phyloP scores from a whole-genome alignment of 441 rosid species.

The Erodium texanum region DNA sequence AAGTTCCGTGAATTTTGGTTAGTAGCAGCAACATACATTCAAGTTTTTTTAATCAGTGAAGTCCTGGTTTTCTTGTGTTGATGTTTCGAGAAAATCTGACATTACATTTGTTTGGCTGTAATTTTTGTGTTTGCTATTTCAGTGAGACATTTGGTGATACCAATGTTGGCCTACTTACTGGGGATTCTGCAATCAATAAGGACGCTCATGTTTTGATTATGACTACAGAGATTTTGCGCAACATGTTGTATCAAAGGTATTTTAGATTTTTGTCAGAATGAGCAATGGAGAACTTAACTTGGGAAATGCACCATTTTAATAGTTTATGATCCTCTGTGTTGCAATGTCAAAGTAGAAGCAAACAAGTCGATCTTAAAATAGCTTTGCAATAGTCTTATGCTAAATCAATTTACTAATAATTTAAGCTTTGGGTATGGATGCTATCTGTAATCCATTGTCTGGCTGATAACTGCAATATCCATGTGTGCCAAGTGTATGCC shows the following conservation, averaged over 20 bases:
- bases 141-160: constrained; percentile 88
- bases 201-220: constrained; percentile 80
- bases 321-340: background rate
- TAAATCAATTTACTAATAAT: background rate
- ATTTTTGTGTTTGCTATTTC: constrained; percentile 3
- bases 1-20: constrained; percentile 94
- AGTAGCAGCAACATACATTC: background rate
- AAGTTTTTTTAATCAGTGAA: background rate
- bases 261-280: background rate
- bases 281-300: background rate
- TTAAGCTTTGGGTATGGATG: background rate
- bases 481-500: background rate
- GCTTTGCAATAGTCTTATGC: background rate
- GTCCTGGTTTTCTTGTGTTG: background rate
- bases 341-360: background rate
- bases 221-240: constrained; percentile 96
- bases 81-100: background rate
- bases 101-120: constrained; percentile 10
- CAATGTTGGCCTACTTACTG: constrained; percentile 86
- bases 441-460: background rate
- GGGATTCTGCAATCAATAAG: constrained; percentile 76
- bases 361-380: background rate
- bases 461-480: background rate
- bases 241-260: constrained; percentile 92
- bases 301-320: background rate